Conservation (phyloP, 1,284 basidiomycete genomes). For the Puccinia triticina region DNA sequence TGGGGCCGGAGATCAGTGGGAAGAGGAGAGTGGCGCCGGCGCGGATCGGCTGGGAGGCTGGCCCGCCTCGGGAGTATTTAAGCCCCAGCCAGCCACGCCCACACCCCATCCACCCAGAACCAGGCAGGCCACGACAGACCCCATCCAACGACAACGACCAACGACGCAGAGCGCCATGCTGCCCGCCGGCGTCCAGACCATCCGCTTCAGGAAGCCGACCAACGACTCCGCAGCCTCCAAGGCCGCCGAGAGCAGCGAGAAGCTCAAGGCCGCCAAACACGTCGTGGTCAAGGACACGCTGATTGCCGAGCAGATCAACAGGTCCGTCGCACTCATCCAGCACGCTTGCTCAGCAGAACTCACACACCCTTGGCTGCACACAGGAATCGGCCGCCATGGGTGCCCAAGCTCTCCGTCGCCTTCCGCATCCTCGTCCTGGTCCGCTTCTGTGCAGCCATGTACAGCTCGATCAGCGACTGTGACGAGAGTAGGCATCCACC, state of each 20-base stretch:
- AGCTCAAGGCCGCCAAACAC: slow-evolving; percentile 35
- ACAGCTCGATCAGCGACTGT: slow-evolving; percentile 91
- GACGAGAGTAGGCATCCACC: slow-evolving; percentile 76
- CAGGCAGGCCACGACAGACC: too few relatives aligned
- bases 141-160: too few relatives aligned
- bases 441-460: slow-evolving; percentile 86
- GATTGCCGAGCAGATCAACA: slow-evolving; percentile 46
- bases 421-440: slow-evolving; percentile 80
- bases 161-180: not conserved
- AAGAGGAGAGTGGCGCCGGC: too few relatives aligned
- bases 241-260: slow-evolving; percentile 48
- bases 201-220: slow-evolving; percentile 41
- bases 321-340: not conserved
- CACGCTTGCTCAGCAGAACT: not conserved
- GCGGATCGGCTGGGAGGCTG: too few relatives aligned
- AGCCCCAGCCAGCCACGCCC: too few relatives aligned
- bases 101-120: too few relatives aligned
- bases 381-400: slow-evolving; percentile 69
- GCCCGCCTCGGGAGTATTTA: too few relatives aligned
- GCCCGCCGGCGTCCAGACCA: slow-evolving; percentile 28
- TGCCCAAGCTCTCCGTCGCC: slow-evolving; percentile 78
- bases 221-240: slow-evolving; percentile 21
- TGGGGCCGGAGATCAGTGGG: too few relatives aligned
- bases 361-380: not conserved
- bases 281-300: slow-evolving; percentile 38